phyloP scores from a whole-genome alignment of 1,139 yeast genomes.

The Blastobotrys aristatus region DNA sequence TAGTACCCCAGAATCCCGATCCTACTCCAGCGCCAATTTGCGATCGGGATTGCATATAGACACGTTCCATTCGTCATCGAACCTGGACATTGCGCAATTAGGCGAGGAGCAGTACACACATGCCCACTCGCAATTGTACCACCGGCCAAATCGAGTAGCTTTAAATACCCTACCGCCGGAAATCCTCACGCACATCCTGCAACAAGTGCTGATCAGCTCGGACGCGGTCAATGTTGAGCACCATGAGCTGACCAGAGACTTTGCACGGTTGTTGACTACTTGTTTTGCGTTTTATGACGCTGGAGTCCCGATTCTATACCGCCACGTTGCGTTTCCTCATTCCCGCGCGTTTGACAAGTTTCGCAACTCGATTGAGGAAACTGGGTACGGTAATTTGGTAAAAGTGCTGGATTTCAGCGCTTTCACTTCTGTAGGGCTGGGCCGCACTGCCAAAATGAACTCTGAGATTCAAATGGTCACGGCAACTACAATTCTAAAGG shows the following conservation, averaged over 20 bases:
- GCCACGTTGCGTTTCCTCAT: constrained; percentile 68
- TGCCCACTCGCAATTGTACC: constrained; percentile 3
- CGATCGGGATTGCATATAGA: constrained; percentile 13
- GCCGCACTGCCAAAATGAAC: constrained; percentile 85
- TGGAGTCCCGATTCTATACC: constrained; percentile 46
- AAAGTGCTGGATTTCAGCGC: constrained; percentile 82
- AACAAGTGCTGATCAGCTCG: constrained; percentile 26
- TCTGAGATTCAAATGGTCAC: constrained; percentile 90
- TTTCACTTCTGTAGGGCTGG: constrained; percentile 84
- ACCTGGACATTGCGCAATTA: constrained; percentile 12
- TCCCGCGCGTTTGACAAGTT: constrained; percentile 79
- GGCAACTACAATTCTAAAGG: constrained; percentile 57
- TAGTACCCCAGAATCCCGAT: constrained; percentile 2
- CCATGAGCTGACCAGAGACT: constrained; percentile 16
- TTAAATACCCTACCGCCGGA: constrained; percentile 32
- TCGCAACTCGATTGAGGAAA: constrained; percentile 49
- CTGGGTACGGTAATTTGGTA: constrained; percentile 60
- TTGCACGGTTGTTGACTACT: constrained; percentile 30
- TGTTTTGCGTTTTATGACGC: constrained; percentile 35
- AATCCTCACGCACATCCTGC: constrained; percentile 31
- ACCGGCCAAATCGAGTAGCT: constrained; percentile 7
- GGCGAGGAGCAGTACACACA: constrained; percentile 8
- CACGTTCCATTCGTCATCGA: constrained; percentile 14
- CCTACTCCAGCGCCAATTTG: constrained; percentile 12
- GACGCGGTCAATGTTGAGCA: constrained; percentile 12